Percentiles rank a stretch among this genome's conserved stretches.
phyloP scores from a whole-genome alignment of 2,329 filamentous ascomycete genomes.

The Diaporthe vaccinii region DNA sequence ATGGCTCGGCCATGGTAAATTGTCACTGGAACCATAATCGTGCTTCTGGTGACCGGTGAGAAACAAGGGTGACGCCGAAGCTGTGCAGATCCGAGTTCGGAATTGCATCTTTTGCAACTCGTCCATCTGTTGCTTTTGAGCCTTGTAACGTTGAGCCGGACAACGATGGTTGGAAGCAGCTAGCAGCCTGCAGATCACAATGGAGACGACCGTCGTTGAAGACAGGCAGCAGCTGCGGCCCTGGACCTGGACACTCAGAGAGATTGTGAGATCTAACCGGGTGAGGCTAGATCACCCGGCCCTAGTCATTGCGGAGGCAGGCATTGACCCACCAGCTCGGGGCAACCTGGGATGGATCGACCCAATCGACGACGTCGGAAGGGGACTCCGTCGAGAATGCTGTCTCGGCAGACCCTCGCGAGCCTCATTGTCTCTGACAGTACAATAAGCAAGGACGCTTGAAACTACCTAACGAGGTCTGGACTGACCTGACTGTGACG shows the following conservation, averaged over 20 bases:
- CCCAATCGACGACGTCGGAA: conserved; percentile 1
- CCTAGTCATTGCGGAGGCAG: conserved; percentile 8
- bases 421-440: neutral
- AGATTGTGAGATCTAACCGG: neutral
- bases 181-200: conserved; percentile 21
- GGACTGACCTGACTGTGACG: neutral
- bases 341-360: neutral
- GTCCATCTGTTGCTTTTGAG: neutral
- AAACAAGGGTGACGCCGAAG: neutral
- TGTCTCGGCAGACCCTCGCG: neutral
- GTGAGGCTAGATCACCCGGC: conserved; percentile 11
- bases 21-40: neutral
- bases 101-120: neutral
- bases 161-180: neutral
- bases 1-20: neutral
- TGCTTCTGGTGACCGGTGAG: neutral
- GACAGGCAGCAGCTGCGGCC: conserved; percentile 7
- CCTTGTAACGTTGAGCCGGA: neutral
- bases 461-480: neutral
- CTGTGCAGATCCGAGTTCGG: conserved; percentile 6
- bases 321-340: neutral
- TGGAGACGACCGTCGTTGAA: conserved; percentile 8
- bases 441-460: neutral
- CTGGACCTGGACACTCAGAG: neutral
- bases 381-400: too few species aligned